Evolutionary conservation across 2,329 filamentous ascomycete genomes (phyloP).

Genomic region (Claviceps humidiphila): DNA sequence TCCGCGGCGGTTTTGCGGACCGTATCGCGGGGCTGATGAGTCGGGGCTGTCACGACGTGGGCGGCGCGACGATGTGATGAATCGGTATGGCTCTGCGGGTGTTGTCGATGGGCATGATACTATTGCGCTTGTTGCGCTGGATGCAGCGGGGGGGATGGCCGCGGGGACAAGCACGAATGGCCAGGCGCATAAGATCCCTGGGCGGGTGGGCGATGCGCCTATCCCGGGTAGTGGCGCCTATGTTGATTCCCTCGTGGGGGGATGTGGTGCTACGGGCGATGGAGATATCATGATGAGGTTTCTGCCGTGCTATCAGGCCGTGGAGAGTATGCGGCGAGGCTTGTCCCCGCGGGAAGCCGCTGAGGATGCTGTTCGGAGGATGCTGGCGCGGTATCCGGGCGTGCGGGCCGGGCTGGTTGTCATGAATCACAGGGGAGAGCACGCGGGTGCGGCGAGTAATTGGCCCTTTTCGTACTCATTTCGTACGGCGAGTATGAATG

Average conservation of each 20-base stretch:
- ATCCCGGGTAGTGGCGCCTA: constrained; percentile 42
- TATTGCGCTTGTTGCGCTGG: constrained; percentile 37
- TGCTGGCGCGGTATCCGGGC: constrained; percentile 33
- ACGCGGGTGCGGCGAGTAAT: constrained; percentile 37
- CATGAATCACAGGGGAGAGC: constrained; percentile 32
- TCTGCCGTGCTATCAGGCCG: constrained; percentile 43
- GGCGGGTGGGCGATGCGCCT: constrained; percentile 41
- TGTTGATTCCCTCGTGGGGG: constrained; percentile 38
- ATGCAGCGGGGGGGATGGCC: constrained; percentile 32
- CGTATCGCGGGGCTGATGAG: constrained; percentile 19
- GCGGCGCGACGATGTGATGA: too few relatives aligned
- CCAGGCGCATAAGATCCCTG: constrained; percentile 39
- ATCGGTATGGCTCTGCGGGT: too few relatives aligned
- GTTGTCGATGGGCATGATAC: constrained; percentile 29
- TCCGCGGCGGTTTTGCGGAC: constrained; percentile 29
- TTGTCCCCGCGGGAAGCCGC: constrained; percentile 35
- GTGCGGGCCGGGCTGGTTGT: constrained; percentile 38
- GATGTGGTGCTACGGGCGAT: constrained; percentile 42
- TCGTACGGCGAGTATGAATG: constrained; percentile 32
- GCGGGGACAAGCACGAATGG: constrained; percentile 44
- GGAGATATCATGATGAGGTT: constrained; percentile 46
- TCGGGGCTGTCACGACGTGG: too few relatives aligned
- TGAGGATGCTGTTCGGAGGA: constrained; percentile 35
- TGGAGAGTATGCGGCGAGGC: constrained; percentile 37
- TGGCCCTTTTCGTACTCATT: constrained; percentile 43